Percentiles rank a stretch among this genome's conserved stretches.
phyloP scores from a whole-genome alignment of 805 yeast species.

The Torulaspora indica region DNA sequence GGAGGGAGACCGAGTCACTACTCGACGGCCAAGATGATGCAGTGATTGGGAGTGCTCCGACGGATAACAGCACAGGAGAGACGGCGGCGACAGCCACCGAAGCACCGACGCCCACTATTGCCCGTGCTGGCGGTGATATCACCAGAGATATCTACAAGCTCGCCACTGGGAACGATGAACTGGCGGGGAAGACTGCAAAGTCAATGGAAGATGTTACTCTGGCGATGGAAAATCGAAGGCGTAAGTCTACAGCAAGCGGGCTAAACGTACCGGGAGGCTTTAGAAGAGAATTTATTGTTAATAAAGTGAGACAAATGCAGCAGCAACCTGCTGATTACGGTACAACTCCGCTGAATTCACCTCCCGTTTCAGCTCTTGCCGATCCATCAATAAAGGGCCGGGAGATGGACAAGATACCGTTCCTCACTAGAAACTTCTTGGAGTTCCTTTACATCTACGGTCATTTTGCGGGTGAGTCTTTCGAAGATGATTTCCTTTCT shows the following conservation, averaged over 20 bases:
- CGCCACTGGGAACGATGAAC: constrained; percentile 12
- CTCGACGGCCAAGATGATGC: constrained; percentile 5
- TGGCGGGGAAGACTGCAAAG: constrained; percentile 6
- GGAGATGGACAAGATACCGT: constrained; percentile 39
- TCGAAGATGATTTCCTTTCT: constrained; percentile 58
- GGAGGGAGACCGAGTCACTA: constrained; percentile 8
- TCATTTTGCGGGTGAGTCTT: constrained; percentile 80
- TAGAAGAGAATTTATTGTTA: constrained; percentile 60
- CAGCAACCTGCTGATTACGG: constrained; percentile 14
- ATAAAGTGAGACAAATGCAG: constrained; percentile 36
- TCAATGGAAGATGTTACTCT: constrained; percentile 30
- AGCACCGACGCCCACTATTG: constrained; percentile 7
- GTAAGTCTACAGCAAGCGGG: constrained; percentile 62
- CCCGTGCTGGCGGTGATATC: constrained; percentile 37
- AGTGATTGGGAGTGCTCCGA: constrained; percentile 5
- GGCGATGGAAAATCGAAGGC: constrained; percentile 35
- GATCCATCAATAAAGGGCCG: constrained; percentile 15
- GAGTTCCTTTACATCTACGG: constrained; percentile 78
- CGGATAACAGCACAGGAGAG: constrained; percentile 8
- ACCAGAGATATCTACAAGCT: constrained; percentile 37
- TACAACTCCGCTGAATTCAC: constrained; percentile 11
- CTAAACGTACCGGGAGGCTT: constrained; percentile 80
- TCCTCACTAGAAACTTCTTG: constrained; percentile 65
- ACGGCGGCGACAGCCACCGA: constrained; percentile 3
- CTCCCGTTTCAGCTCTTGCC: constrained; percentile 9